phyloP scores from a whole-genome alignment of 2,329 filamentous ascomycete species.

The Pleoardoris graminearum region DNA sequence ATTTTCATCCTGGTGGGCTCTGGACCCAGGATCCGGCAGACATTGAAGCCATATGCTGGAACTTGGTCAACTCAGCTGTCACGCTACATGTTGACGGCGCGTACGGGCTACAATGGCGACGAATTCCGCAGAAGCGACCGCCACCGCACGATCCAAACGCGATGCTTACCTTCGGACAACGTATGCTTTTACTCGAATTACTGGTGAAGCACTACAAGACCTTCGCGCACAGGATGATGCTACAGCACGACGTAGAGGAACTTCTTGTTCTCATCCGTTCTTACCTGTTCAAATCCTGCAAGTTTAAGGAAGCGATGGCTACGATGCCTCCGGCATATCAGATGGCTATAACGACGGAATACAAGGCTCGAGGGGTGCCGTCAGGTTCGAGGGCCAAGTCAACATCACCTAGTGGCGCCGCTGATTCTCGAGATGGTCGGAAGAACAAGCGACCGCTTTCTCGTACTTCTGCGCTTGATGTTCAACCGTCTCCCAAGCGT shows the following conservation, averaged over 20 bases:
- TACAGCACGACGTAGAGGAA: neutral
- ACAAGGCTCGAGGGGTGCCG: neutral
- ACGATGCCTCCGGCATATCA: neutral
- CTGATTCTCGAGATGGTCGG: neutral
- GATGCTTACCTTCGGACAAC: neutral
- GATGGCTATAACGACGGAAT: neutral
- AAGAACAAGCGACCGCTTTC: neutral
- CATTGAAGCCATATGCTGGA: slow-evolving; percentile 2
- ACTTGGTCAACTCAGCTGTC: neutral
- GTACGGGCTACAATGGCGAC: neutral
- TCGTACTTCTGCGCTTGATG: neutral
- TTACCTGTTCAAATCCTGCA: neutral
- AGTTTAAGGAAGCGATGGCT: neutral
- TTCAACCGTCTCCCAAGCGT: neutral
- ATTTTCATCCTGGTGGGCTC: neutral
- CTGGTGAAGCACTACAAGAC: neutral
- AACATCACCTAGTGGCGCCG: neutral
- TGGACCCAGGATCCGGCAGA: neutral
- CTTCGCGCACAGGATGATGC: neutral
- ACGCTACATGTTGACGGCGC: neutral
- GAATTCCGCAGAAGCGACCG: neutral
- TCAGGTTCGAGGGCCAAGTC: neutral
- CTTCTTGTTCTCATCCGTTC: neutral
- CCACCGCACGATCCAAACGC: neutral
- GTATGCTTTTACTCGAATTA: neutral